Conservation (phyloP, 2,329 filamentous ascomycete genomes). For the Botrytis squamosa region DNA sequence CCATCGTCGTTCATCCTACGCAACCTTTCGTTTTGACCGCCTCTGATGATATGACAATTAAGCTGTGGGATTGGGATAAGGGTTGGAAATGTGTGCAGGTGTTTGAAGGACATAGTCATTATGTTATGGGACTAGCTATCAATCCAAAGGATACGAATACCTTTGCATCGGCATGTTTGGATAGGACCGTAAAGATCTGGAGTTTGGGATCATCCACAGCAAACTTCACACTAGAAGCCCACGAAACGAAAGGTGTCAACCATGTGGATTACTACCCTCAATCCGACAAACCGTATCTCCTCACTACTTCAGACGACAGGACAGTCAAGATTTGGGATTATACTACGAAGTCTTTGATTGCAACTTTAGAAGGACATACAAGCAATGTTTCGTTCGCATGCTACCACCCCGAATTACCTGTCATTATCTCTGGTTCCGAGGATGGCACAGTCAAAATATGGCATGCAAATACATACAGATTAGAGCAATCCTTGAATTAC, state of each 20-base stretch:
- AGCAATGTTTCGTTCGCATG: slow-evolving; percentile 98
- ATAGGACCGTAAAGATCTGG: slow-evolving; percentile 98
- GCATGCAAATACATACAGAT: slow-evolving; percentile 95
- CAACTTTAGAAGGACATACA: slow-evolving; percentile 93
- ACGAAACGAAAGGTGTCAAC: slow-evolving; percentile 97
- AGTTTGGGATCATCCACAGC: slow-evolving; percentile 88
- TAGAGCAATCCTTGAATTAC: slow-evolving; percentile 95
- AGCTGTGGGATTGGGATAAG: slow-evolving; percentile 99
- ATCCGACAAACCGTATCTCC: slow-evolving; percentile 78
- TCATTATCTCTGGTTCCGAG: slow-evolving; percentile 97
- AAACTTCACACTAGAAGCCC: slow-evolving; percentile 95
- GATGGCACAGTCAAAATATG: slow-evolving; percentile 97
- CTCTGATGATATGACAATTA: slow-evolving; percentile 98
- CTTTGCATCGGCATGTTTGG: slow-evolving; percentile 90
- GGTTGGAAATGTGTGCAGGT: slow-evolving; percentile 93
- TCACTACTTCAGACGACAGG: slow-evolving; percentile 94
- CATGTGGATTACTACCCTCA: slow-evolving; percentile 88
- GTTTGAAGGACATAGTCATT: slow-evolving; percentile 94
- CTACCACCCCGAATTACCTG: slow-evolving; percentile 93
- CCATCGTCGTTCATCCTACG: slow-evolving; percentile 91
- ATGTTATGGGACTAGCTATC: slow-evolving; percentile 94
- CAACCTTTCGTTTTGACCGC: slow-evolving; percentile 95
- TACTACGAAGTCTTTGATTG: slow-evolving; percentile 95
- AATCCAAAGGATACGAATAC: slow-evolving; percentile 97
- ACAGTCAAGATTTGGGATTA: slow-evolving; percentile 99